Base-by-base conservation (phyloP, 2,329 filamentous ascomycete species). In the Ramularia endophylla region DNA sequence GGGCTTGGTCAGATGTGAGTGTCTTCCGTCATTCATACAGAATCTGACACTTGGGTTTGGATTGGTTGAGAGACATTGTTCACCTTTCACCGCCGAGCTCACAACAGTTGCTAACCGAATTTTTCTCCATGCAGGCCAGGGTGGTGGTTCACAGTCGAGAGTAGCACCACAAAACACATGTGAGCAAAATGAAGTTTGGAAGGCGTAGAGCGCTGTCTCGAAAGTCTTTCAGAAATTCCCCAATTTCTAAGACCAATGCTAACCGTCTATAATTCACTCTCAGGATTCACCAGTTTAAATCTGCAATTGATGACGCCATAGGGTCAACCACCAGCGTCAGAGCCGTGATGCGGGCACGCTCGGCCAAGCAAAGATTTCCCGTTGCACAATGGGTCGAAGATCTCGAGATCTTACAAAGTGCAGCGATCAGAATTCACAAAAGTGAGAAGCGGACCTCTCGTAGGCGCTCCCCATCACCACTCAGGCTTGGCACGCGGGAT, bases 81-180 rank as follows among this genome's bases (percentile, higher is more conserved):
- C n/a, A n/a, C n/a, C n/a, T n/a, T n/a, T n/a, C n/a, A n/a, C n/a
- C n/a, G n/a, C n/a, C n/a, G n/a, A n/a, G n/a, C n/a, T n/a, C n/a
- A n/a, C n/a, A n/a, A n/a, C n/a, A n/a, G n/a, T n/a, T n/a, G n/a
- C n/a, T n/a, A n/a, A n/a, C n/a, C n/a, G n/a, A n/a, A n/a, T n/a
- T n/a, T n/a, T n/a, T n/a, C n/a, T n/a, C n/a, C n/a, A n/a, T n/a
- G n/a, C n/a, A 25, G 22, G 22, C 80, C 80, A 15, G 35, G 35
- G 9, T 81, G 77, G 72, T 82, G 78, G 78, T 82, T 74, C 56
- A 81, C 78, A 0, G 73, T 82, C 38, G 78, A 82, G 57, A 79
- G 75, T 0, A 77, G 70, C 6, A 74, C 74, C 2, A 78, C 77
- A 0, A 69, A 69, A 19, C 78, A 82, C 62, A 59, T 81, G n/a